Evolutionary conservation across 2,329 filamentous ascomycete species (phyloP).

Genomic region (Leptodontidium sp.): DNA sequence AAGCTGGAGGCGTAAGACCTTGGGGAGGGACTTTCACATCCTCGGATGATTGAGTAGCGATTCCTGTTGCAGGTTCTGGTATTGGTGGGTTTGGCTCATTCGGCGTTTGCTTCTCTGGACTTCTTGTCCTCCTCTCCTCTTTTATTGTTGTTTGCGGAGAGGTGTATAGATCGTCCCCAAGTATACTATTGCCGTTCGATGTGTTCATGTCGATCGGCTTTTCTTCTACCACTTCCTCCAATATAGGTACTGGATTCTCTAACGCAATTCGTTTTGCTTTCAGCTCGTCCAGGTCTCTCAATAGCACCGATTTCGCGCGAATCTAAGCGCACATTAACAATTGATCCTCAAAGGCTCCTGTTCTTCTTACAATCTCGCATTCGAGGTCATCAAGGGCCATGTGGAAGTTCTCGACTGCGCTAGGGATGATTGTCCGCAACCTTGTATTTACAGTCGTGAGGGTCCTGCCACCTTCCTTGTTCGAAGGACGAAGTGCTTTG

Average conservation of each 20-base stretch:
- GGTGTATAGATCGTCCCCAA: neutral
- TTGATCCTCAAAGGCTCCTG: neutral
- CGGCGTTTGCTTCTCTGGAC: conserved; percentile 27
- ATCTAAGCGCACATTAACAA: conserved; percentile 48
- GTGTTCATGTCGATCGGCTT: conserved; percentile 40
- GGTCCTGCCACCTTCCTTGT: conserved; percentile 55
- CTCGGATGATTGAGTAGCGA: conserved; percentile 13
- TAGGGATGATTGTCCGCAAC: conserved; percentile 41
- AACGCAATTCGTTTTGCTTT: conserved; percentile 42
- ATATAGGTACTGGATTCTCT: conserved; percentile 40
- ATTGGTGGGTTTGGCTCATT: conserved; percentile 19
- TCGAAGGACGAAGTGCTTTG: conserved; percentile 61
- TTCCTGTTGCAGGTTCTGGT: conserved; percentile 33
- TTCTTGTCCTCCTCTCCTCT: conserved; percentile 32
- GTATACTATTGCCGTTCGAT: neutral
- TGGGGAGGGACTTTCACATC: conserved; percentile 24
- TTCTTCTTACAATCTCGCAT: conserved; percentile 59
- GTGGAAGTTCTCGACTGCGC: conserved; percentile 51
- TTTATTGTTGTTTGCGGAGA: conserved; percentile 33
- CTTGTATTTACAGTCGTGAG: conserved; percentile 41
- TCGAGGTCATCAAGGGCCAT: conserved; percentile 64
- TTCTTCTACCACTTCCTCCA: conserved; percentile 27
- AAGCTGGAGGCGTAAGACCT: conserved; percentile 37
- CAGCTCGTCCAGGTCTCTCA: conserved; percentile 59
- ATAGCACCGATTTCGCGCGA: conserved; percentile 62